Evolutionary conservation across 1,284 basidiomycete genomes (phyloP).

Genomic region (Coriolopsis trogii): DNA sequence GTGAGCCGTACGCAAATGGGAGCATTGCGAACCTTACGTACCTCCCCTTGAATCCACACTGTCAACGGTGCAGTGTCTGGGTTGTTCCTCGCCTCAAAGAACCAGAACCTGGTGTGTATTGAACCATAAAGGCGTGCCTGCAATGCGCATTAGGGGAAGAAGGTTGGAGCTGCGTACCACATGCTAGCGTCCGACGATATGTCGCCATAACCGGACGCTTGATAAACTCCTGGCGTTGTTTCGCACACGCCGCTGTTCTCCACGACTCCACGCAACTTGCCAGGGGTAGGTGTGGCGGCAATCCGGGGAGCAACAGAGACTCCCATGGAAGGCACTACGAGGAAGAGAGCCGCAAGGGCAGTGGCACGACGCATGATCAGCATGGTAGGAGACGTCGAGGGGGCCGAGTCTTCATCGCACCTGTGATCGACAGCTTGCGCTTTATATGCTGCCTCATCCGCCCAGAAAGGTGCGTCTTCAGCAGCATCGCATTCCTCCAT

Average conservation of each 20-base stretch:
- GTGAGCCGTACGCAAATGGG: too few relatives aligned
- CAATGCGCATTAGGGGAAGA: neutral
- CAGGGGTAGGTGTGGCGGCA: conserved; percentile 37
- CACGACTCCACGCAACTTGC: conserved; percentile 45
- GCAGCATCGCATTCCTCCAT: too few relatives aligned
- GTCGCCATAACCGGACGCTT: conserved; percentile 63
- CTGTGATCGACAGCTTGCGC: too few relatives aligned
- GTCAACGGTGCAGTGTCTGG: conserved; percentile 57
- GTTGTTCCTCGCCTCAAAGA: conserved; percentile 61
- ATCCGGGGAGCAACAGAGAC: neutral
- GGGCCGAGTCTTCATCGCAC: too few relatives aligned
- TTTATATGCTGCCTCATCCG: too few relatives aligned
- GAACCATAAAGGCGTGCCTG: neutral
- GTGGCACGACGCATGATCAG: too few relatives aligned
- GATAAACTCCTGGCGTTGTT: conserved; percentile 56
- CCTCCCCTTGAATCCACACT: conserved; percentile 48
- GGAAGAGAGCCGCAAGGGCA: neutral
- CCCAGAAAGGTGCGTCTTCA: too few relatives aligned
- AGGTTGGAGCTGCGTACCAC: conserved; percentile 40
- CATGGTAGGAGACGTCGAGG: too few relatives aligned
- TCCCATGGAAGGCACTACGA: neutral
- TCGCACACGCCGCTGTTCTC: conserved; percentile 62
- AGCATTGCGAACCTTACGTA: neutral
- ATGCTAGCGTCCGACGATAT: conserved; percentile 53
- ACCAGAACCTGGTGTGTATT: conserved; percentile 53